Conservation (phyloP, 2,329 filamentous ascomycete genomes). For the Beauveria varroae region DNA sequence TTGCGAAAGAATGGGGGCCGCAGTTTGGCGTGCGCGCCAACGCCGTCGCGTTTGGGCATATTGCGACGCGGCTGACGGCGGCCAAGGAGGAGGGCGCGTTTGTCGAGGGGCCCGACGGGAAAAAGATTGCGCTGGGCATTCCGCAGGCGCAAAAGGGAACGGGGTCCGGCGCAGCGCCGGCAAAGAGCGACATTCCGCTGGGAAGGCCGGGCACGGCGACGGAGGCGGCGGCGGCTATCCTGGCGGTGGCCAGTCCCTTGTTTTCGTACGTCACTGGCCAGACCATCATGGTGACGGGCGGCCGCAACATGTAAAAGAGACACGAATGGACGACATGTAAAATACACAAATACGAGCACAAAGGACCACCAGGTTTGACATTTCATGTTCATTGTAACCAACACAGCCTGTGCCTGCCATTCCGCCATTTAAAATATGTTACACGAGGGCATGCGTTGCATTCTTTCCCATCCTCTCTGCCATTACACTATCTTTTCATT, state of each 20-base stretch:
- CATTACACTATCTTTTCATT: not conserved
- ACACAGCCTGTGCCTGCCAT: not conserved
- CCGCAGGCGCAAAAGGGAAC: slow-evolving; percentile 50
- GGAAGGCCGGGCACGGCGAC: slow-evolving; percentile 68
- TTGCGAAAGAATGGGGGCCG: slow-evolving; percentile 88
- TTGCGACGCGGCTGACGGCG: slow-evolving; percentile 70
- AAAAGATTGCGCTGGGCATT: slow-evolving; percentile 68
- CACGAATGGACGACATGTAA: not conserved
- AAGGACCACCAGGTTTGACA: not conserved
- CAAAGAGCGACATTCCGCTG: slow-evolving; percentile 67
- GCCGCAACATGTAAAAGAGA: slow-evolving; percentile 48
- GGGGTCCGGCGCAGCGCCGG: slow-evolving; percentile 31
- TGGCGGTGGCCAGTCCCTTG: slow-evolving; percentile 73
- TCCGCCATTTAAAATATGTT: not conserved
- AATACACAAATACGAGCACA: not conserved
- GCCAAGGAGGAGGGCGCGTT: slow-evolving; percentile 81
- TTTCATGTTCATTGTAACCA: slow-evolving; percentile 2
- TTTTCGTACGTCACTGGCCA: slow-evolving; percentile 82
- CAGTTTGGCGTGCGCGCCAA: slow-evolving; percentile 75
- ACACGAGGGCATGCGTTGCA: not conserved
- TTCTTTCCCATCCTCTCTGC: not conserved
- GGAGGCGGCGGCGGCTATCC: slow-evolving; percentile 70
- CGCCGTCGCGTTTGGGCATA: slow-evolving; percentile 77
- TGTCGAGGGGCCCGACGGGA: slow-evolving; percentile 66
- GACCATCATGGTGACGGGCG: slow-evolving; percentile 80